Evolutionary conservation across 805 yeast species (phyloP).

Genomic region (Starmerella khaoyaiensis): DNA sequence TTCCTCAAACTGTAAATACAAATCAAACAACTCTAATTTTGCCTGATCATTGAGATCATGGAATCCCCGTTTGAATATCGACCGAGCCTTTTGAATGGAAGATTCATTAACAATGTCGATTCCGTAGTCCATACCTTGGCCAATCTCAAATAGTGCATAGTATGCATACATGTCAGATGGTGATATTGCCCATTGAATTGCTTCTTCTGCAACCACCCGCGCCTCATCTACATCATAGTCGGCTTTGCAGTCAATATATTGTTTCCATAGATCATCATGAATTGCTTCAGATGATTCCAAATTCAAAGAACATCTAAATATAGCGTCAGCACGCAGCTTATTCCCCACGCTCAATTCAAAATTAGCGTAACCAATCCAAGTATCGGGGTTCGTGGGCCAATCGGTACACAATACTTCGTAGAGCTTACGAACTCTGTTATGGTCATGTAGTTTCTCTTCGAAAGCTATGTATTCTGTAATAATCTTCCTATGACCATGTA

Average conservation of each 20-base stretch:
- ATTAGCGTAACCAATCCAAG: slow-evolving; percentile 54
- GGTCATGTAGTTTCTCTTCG: slow-evolving; percentile 59
- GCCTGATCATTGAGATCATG: slow-evolving; percentile 35
- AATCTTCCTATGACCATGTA: slow-evolving; percentile 30
- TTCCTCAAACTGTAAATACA: slow-evolving; percentile 52
- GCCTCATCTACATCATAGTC: slow-evolving; percentile 50
- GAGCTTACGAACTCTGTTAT: slow-evolving; percentile 63
- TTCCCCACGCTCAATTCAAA: slow-evolving; percentile 63
- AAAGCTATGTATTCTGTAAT: slow-evolving; percentile 52
- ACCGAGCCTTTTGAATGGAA: slow-evolving; percentile 39
- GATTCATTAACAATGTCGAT: slow-evolving; percentile 39
- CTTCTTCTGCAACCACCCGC: slow-evolving; percentile 35
- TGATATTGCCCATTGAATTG: slow-evolving; percentile 8
- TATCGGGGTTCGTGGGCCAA: slow-evolving; percentile 31
- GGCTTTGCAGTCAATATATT: slow-evolving; percentile 45
- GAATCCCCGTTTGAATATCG: slow-evolving; percentile 44
- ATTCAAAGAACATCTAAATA: slow-evolving; percentile 43
- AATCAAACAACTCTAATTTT: slow-evolving; percentile 44
- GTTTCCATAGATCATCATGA: slow-evolving; percentile 34
- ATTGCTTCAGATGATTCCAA: slow-evolving; percentile 28
- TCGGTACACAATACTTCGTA: slow-evolving; percentile 53
- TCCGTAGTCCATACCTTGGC: slow-evolving; percentile 37
- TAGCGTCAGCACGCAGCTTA: slow-evolving; percentile 47
- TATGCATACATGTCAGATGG: slow-evolving; percentile 43
- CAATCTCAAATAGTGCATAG: slow-evolving; percentile 57